phyloP scores from a whole-genome alignment of 208 protist genomes.

The Acanthamoeba sp. region DNA sequence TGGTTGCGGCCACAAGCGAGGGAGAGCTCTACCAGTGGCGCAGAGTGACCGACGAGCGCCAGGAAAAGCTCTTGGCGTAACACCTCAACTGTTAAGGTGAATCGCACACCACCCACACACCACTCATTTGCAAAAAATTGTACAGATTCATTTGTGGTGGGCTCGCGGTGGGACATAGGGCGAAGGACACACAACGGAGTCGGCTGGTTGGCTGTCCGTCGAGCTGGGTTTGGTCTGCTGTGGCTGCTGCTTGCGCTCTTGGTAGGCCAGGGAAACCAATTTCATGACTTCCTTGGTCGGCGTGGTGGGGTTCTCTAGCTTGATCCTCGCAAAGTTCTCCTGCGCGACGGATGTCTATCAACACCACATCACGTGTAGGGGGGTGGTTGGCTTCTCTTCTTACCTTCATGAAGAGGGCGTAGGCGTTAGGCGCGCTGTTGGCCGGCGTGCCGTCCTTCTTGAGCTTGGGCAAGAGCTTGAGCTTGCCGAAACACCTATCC shows the following conservation, averaged over 20 bases:
- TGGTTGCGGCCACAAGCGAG: neutral
- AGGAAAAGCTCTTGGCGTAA: no score
- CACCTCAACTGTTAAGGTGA: no score
- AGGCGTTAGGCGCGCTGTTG: neutral
- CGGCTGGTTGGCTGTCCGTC: neutral
- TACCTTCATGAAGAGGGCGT: conserved; percentile 71
- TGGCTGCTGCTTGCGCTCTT: conserved; percentile 11
- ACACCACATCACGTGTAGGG: neutral
- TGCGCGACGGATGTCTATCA: neutral
- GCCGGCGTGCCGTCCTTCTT: conserved; percentile 71
- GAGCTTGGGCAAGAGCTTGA: conserved; percentile 50
- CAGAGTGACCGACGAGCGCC: no score
- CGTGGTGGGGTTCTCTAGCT: conserved; percentile 15
- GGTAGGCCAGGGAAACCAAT: conserved; percentile 1
- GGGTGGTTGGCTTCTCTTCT: neutral
- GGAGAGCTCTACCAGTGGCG: neutral
- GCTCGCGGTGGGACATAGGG: neutral
- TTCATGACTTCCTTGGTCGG: conserved; percentile 23
- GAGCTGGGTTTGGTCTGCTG: neutral
- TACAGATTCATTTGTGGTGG: neutral
- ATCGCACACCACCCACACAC: no score
- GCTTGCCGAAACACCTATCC: conserved; percentile 62
- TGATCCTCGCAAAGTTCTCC: conserved; percentile 8
- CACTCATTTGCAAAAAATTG: no score
- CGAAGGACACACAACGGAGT: neutral